Conservation (phyloP, 1,139 yeast genomes). For the Kodamaea ohmeri region DNA sequence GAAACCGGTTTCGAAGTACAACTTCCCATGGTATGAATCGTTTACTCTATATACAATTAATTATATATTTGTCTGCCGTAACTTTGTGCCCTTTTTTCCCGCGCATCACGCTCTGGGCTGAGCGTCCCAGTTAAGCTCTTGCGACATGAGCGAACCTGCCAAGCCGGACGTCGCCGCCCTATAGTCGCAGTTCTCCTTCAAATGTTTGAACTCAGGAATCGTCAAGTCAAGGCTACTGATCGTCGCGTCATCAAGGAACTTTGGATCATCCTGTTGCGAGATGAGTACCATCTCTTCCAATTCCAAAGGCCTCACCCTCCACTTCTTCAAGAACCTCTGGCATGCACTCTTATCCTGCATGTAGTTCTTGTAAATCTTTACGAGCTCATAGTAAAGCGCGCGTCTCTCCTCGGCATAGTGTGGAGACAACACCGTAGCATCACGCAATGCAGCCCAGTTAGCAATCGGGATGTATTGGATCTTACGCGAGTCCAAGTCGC, state of each 20-base stretch:
- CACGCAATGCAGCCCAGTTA: slow-evolving; percentile 85
- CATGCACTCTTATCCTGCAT: slow-evolving; percentile 40
- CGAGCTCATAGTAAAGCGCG: slow-evolving; percentile 56
- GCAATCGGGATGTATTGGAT: slow-evolving; percentile 70
- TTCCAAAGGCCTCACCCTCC: slow-evolving; percentile 29
- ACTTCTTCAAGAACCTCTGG: slow-evolving; percentile 17
- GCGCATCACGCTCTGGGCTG: not conserved
- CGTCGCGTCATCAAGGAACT: slow-evolving; percentile 15
- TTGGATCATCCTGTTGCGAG: slow-evolving; percentile 8
- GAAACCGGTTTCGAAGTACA: slow-evolving; percentile 14
- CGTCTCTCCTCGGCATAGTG: slow-evolving; percentile 43
- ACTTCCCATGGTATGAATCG: slow-evolving; percentile 14
- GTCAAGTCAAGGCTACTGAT: slow-evolving; percentile 18
- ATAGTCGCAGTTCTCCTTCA: slow-evolving; percentile 33
- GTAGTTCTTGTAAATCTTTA: slow-evolving; percentile 48
- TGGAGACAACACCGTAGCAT: slow-evolving; percentile 60
- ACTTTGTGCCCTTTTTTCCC: slow-evolving; percentile 2
- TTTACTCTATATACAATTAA: slow-evolving; percentile 4
- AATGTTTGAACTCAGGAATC: slow-evolving; percentile 27
- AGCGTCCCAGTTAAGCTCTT: slow-evolving; percentile 4
- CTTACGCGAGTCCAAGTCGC: slow-evolving; percentile 51
- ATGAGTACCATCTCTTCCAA: slow-evolving; percentile 14
- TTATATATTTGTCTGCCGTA: not conserved
- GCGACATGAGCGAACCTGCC: slow-evolving; percentile 8
- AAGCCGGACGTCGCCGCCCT: slow-evolving; percentile 22